These are phyloP conservation scores for Ceratocystis variospora DNA, from an alignment of 2,329 filamentous ascomycete species.

Conservation along the genomic window DNA sequence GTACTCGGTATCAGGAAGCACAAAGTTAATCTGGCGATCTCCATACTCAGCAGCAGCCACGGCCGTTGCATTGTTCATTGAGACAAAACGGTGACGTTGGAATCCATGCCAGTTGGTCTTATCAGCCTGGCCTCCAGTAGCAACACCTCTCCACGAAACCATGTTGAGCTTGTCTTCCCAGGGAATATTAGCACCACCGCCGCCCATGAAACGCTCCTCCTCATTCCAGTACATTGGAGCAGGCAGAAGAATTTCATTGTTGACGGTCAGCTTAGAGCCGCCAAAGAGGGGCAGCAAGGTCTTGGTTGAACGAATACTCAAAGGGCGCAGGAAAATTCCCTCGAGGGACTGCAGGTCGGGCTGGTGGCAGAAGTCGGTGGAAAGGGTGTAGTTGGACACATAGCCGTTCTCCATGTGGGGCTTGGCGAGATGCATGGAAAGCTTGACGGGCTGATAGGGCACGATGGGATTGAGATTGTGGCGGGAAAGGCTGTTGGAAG, in stretches of 20 bases:
- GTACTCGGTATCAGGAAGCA: constrained; percentile 36
- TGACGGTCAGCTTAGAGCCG: constrained; percentile 53
- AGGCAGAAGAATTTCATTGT: constrained; percentile 57
- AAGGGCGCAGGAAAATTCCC: constrained; percentile 49
- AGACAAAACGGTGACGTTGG: constrained; percentile 60
- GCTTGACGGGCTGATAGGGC: constrained; percentile 33
- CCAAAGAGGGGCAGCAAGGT: constrained; percentile 52
- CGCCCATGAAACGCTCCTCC: constrained; percentile 48
- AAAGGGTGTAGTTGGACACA: constrained; percentile 47
- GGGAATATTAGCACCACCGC: constrained; percentile 36
- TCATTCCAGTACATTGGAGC: constrained; percentile 56
- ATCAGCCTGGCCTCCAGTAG: constrained; percentile 48
- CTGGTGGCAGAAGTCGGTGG: constrained; percentile 51
- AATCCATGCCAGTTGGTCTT: constrained; percentile 55
- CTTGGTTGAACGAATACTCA: constrained; percentile 42
- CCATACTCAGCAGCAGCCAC: constrained; percentile 36
- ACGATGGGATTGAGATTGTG: constrained; percentile 31
- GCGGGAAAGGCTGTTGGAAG: constrained; percentile 48
- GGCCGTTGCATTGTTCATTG: constrained; percentile 55
- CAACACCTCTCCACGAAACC: constrained; percentile 53
- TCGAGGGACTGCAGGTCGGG: constrained; percentile 49
- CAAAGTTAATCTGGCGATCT: constrained; percentile 39
- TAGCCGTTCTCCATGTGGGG: constrained; percentile 43
- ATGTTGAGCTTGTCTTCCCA: constrained; percentile 44
- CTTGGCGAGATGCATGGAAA: constrained; percentile 33